Conservation (phyloP, 495 filamentous ascomycete genomes). For the Penicillium coffeae region DNA sequence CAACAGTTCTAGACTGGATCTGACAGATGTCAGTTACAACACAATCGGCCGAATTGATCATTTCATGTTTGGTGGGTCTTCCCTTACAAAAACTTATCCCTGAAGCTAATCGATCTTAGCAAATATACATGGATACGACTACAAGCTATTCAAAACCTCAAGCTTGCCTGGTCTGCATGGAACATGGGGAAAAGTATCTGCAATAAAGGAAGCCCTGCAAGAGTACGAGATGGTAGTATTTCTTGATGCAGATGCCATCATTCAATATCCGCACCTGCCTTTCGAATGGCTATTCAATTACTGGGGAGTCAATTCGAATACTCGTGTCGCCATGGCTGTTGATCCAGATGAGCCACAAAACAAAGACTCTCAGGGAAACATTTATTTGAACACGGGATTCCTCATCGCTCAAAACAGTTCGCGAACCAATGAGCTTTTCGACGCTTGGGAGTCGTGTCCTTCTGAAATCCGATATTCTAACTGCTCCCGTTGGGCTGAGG, state of each 20-base stretch:
- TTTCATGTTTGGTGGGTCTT: conserved; percentile 30
- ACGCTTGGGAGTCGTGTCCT: conserved; percentile 35
- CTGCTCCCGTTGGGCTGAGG: conserved; percentile 26
- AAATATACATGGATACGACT: conserved; percentile 50
- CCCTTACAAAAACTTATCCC: background rate
- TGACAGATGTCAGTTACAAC: conserved; percentile 10
- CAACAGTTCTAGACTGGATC: conserved; percentile 17
- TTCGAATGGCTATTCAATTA: conserved; percentile 53
- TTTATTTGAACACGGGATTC: conserved; percentile 36
- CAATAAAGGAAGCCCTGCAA: conserved; percentile 39
- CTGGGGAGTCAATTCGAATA: conserved; percentile 41
- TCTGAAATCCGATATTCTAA: conserved; percentile 21
- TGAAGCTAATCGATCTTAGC: conserved; percentile 18
- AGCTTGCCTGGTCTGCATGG: conserved; percentile 7
- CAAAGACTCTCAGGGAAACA: conserved; percentile 25
- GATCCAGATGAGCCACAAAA: conserved; percentile 30
- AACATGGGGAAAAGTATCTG: conserved; percentile 48
- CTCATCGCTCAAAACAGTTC: conserved; percentile 33
- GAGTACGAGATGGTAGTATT: conserved; percentile 46
- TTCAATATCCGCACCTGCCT: conserved; percentile 44
- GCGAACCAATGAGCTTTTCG: conserved; percentile 32
- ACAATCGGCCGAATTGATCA: conserved; percentile 37
- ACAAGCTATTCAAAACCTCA: conserved; percentile 42
- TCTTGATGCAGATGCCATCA: conserved; percentile 49
- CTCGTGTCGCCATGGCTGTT: conserved; percentile 42